Base-by-base conservation (phyloP, 108 stramenopile species). In the Cyclotella kingstonii region DNA sequence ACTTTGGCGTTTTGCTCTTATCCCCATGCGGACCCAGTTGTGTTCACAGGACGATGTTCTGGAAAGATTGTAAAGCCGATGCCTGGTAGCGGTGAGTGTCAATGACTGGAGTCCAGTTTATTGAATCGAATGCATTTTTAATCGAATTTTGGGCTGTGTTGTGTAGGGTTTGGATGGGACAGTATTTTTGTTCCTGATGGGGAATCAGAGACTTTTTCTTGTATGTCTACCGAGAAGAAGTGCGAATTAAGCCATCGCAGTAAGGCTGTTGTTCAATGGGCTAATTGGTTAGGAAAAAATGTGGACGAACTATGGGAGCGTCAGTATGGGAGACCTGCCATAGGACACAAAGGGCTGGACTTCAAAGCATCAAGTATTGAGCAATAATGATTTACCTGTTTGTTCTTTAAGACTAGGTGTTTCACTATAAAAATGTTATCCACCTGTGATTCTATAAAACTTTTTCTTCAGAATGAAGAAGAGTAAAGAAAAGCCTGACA, bases 151-250 rank as follows among this genome's bases (percentile, higher is more conserved):
- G 2, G 17, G 21, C 15, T 21, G 19, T 12, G 9, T 46, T 17
- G 1, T 9, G 23, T 1, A 57, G 95, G 95, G 40, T 99, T 99
- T 73, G 99, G 99, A 22, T 99, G 99, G 99, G 99, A 99, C 61
- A 67, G 81, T 4, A 92, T 98, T 11, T 99, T 99, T 83, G 87
- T 98, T 45, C 99, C 99, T 6, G 82, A 95, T 29, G 95, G 84
- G 12, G 60, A 73, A 42, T 70, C 67, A 23, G 54, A 79, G 56
- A 91, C 96, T 0, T 99, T 97, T 66, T 89, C 89, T 17, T 88
- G 89, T 60, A 93, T 98, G 94, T 68, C 77, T 18, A 87, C 86
- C 35, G 93, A 84, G 55, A 75, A 82, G 72, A 99, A 99, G 78
- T 96, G 96, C 81, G 66, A 63, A 28, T 73, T 97, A 27, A 90